phyloP scores from a whole-genome alignment of 2,329 filamentous ascomycete species.

The Colletotrichum higginsianum region DNA sequence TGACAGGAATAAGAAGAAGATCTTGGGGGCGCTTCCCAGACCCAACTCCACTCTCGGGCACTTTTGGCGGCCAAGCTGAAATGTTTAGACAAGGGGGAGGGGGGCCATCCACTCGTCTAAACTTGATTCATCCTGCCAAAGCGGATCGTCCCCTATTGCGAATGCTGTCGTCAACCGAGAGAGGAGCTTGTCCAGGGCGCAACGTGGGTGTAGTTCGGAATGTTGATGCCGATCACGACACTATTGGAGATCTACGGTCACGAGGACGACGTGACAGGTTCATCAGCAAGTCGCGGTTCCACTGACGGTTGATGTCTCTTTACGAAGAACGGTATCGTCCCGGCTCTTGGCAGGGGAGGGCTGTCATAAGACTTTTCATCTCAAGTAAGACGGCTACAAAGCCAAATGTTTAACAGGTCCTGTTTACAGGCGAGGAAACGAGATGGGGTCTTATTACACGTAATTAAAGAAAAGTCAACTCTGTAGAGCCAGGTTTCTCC shows the following conservation, averaged over 20 bases:
- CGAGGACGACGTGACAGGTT: neutral
- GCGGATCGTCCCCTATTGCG: neutral
- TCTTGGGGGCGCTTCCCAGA: too few relatives aligned
- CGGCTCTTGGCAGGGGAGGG: too few relatives aligned
- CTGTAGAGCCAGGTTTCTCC: too few relatives aligned
- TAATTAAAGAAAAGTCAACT: too few relatives aligned
- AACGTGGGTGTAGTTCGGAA: neutral
- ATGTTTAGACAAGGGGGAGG: neutral
- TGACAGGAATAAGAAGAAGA: too few relatives aligned
- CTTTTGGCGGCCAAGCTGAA: neutral
- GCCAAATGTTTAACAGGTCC: too few relatives aligned
- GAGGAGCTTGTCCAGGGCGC: neutral
- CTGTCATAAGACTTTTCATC: too few relatives aligned
- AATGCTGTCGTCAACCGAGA: neutral
- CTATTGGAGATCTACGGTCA: neutral
- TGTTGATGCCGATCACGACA: neutral
- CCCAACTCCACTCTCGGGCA: neutral
- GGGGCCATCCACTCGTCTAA: neutral
- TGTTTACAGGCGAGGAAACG: too few relatives aligned
- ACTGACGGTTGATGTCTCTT: neutral
- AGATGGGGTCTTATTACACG: too few relatives aligned
- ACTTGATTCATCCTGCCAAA: neutral
- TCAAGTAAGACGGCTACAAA: too few relatives aligned
- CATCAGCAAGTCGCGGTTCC: neutral
- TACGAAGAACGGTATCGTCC: neutral